Evolutionary conservation across 306 rosid genomes (phyloP).

Genomic region (Medicago ruthenica): DNA sequence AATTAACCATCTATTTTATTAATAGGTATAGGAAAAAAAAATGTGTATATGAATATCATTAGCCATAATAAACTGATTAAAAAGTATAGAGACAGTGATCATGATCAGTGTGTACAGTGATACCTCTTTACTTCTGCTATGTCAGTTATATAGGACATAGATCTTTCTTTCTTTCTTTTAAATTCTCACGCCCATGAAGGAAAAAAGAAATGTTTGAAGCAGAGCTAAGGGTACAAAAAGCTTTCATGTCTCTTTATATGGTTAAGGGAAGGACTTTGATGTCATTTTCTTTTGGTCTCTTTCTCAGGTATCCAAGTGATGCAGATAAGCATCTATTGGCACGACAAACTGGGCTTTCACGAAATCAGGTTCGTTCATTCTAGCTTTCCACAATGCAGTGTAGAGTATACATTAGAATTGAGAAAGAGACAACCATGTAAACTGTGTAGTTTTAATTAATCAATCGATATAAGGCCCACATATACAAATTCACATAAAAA

Average conservation of each 20-base stretch:
- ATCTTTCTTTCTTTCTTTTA: conserved; percentile 49
- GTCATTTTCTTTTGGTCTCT: conserved; percentile 79
- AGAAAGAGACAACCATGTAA: conserved; percentile 31
- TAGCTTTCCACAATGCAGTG: conserved; percentile 30
- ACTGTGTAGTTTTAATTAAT: conserved; percentile 28
- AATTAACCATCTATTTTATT: too few relatives aligned
- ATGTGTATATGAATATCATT: too few relatives aligned
- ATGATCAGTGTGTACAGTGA: conserved; percentile 38
- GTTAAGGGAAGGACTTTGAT: conserved; percentile 60
- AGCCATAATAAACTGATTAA: too few relatives aligned
- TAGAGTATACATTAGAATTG: background rate
- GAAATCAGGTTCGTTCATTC: conserved; percentile 79
- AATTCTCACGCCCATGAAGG: conserved; percentile 82
- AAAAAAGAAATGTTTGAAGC: conserved; percentile 28
- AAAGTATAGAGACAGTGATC: background rate
- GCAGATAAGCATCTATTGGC: conserved; percentile 97
- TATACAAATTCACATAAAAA: conserved; percentile 18
- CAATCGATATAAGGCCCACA: conserved; percentile 40
- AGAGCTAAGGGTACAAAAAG: conserved; percentile 60
- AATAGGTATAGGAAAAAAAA: too few relatives aligned
- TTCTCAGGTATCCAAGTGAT: conserved; percentile 97
- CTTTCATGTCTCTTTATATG: conserved; percentile 50
- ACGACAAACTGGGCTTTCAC: conserved; percentile 87
- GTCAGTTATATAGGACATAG: conserved; percentile 49
- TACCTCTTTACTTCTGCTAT: conserved; percentile 43